Base-by-base conservation (phyloP, 352 stramenopile genomes). In the Phytophthora melonis region DNA sequence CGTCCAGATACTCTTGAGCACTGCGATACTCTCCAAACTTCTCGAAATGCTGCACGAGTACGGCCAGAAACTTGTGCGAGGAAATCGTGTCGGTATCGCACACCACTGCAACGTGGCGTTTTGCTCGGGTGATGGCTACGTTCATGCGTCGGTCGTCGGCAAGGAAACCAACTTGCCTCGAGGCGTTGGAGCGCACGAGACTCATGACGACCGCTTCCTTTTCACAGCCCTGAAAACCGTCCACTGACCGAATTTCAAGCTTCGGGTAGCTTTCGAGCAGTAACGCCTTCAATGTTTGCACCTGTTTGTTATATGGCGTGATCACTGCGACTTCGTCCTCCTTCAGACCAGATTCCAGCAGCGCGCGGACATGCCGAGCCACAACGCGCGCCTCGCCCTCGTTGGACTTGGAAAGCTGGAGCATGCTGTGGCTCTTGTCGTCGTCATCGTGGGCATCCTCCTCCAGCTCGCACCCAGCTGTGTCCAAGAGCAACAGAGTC, bases 141-240 rank as follows among this genome's bases (percentile, higher is more conserved):
- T 99, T 99, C 72, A 99, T 93, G n/a, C 98, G 91, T 8, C 98
- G 88, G 57, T 98, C 87, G 70, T 99, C 97, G 11, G 88, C 84
- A 1, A 99, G 81, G 74, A 99, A 99, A 0, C 98, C 98, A 45
- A 99, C 97, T 47, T 90, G 75, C 7, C 91, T 89, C 41, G 77
- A 72, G 16, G 70, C 69, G 52, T 99, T 99, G 54, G 95, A 99
- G 50, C 98, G 92, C 50, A 99, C 98, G 4, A 99, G 85, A 81
- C 93, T 99, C 70, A 99, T 90, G 10, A 99, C 92, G n/a, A 99
- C 97, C 16, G 95, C 97, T 66, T 99, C 98, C 63, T 98, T 97
- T 81, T 99, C 98, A 47, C 97, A 98, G 47, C 97, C 97, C 54
- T 97, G 92, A 74, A 99, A 99, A 1, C 97, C 97, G 82, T 99